A percentile compares a stretch with the other conserved stretches of the same genome.
phyloP scores from a whole-genome alignment of 805 yeast species.

The Monosporozyma solicola region DNA sequence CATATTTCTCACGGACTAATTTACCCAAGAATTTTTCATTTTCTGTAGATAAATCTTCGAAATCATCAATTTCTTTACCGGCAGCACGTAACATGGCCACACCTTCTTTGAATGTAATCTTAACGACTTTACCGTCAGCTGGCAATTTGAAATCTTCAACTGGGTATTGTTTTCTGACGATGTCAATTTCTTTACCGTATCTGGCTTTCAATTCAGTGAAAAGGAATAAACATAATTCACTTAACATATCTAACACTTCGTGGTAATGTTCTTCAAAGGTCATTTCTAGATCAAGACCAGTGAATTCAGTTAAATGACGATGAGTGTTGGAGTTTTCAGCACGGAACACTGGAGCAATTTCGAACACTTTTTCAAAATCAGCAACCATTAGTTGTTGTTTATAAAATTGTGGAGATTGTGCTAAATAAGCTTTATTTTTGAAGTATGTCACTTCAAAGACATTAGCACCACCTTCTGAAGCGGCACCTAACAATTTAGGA shows the following conservation, averaged over 20 bases:
- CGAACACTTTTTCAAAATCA: constrained; percentile 93
- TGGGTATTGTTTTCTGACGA: constrained; percentile 90
- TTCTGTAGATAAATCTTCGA: constrained; percentile 86
- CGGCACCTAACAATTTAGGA: constrained; percentile 90
- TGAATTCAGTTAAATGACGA: constrained; percentile 98
- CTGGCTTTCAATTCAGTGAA: constrained; percentile 76
- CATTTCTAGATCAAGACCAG: constrained; percentile 96
- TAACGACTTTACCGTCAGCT: constrained; percentile 86
- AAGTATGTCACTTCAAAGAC: constrained; percentile 91
- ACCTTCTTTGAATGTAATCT: constrained; percentile 85
- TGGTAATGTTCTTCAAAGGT: constrained; percentile 97
- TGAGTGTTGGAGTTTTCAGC: constrained; percentile 99
- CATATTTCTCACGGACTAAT: constrained; percentile 84
- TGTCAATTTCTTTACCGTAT: constrained; percentile 74
- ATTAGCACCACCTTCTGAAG: constrained; percentile 97
- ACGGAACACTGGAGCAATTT: constrained; percentile 95
- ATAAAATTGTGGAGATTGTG: constrained; percentile 97
- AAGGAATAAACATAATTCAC: constrained; percentile 77
- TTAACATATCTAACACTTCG: constrained; percentile 60
- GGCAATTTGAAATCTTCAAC: constrained; percentile 97
- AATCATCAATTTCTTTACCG: constrained; percentile 64
- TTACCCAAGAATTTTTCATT: constrained; percentile 90
- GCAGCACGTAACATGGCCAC: constrained; percentile 74
- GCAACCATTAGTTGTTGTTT: constrained; percentile 97
- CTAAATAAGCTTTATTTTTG: constrained; percentile 78